A percentile compares a stretch with the other conserved stretches of the same genome.
These are phyloP conservation scores for Phaeosphaeria sp. DNA, from an alignment of 2,329 filamentous ascomycete genomes.

Conservation along the genomic window DNA sequence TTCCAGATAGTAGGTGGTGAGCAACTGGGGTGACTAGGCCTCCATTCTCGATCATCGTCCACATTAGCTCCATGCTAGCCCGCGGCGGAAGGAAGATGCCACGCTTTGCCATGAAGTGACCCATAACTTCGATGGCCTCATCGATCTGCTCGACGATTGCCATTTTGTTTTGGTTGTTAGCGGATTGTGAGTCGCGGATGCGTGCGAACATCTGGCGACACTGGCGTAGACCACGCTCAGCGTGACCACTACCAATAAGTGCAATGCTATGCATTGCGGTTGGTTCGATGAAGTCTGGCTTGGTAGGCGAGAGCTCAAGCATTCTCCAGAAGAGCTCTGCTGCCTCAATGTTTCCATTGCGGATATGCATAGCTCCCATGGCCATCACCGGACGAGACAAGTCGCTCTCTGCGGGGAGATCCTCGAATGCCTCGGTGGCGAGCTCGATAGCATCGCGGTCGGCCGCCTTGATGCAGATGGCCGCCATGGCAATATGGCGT, in stretches of 20 bases:
- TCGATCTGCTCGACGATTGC: slow-evolving; percentile 82
- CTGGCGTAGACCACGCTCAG: slow-evolving; percentile 80
- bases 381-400: slow-evolving; percentile 70
- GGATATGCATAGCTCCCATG: slow-evolving; percentile 85
- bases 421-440: slow-evolving; percentile 65
- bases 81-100: slow-evolving; percentile 60
- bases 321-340: slow-evolving; percentile 83
- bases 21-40: slow-evolving; percentile 66
- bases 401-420: slow-evolving; percentile 56
- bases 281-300: slow-evolving; percentile 79
- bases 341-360: slow-evolving; percentile 77
- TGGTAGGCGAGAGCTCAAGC: slow-evolving; percentile 67
- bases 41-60: slow-evolving; percentile 71
- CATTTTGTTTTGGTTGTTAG: slow-evolving; percentile 54
- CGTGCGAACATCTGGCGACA: slow-evolving; percentile 86
- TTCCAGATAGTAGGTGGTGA: slow-evolving; percentile 65
- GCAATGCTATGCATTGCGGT: slow-evolving; percentile 90
- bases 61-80: slow-evolving; percentile 65
- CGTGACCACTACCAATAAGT: slow-evolving; percentile 82
- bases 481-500: slow-evolving; percentile 70
- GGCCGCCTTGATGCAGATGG: slow-evolving; percentile 78
- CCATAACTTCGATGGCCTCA: slow-evolving; percentile 78
- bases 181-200: slow-evolving; percentile 69
- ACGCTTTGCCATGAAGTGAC: slow-evolving; percentile 62
- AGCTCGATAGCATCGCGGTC: slow-evolving; percentile 76